Evolutionary conservation across 768 basidiomycete genomes (phyloP).

Genomic region (Tricholoma matsutake): DNA sequence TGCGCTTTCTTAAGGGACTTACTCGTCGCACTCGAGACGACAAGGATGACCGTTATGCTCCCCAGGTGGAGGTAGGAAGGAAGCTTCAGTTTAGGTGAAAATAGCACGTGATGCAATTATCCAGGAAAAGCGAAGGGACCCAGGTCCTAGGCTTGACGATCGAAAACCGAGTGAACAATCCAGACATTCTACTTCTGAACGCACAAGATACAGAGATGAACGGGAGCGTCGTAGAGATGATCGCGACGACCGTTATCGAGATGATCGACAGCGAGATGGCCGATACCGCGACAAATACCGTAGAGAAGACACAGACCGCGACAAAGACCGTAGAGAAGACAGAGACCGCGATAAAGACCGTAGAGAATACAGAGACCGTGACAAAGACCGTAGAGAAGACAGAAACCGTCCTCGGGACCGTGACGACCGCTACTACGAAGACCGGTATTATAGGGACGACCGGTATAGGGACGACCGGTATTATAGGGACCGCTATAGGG

Average conservation of each 20-base stretch:
- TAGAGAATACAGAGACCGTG: no score
- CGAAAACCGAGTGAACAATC: conserved; percentile 1
- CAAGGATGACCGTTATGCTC: conserved; percentile 8
- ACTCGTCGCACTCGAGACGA: conserved; percentile 6
- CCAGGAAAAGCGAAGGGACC: not conserved
- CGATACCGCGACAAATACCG: not conserved
- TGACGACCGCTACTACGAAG: conserved; percentile 5
- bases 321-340: conserved; percentile 5
- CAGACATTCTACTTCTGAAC: conserved; percentile 1
- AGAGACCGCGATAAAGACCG: no score
- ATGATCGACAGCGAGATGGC: conserved; percentile 6
- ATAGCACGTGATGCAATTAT: not conserved
- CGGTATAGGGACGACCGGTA: conserved; percentile 7
- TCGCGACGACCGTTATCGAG: not conserved
- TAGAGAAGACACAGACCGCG: conserved; percentile 4
- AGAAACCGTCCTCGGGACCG: not conserved
- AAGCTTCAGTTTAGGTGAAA: not conserved
- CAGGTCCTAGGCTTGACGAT: not conserved
- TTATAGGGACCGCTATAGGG: not conserved
- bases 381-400: conserved; percentile 3
- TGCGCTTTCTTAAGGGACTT: conserved; percentile 5
- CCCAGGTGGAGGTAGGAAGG: conserved; percentile 5
- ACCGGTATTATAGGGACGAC: conserved; percentile 1
- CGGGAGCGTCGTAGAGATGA: not conserved
- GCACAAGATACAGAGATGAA: not conserved